Evolutionary conservation across 192 early-diverging fungal species (phyloP), one percentile per base, ranked within the genome.

Genomic region (Oehlia diaphana): DNA sequence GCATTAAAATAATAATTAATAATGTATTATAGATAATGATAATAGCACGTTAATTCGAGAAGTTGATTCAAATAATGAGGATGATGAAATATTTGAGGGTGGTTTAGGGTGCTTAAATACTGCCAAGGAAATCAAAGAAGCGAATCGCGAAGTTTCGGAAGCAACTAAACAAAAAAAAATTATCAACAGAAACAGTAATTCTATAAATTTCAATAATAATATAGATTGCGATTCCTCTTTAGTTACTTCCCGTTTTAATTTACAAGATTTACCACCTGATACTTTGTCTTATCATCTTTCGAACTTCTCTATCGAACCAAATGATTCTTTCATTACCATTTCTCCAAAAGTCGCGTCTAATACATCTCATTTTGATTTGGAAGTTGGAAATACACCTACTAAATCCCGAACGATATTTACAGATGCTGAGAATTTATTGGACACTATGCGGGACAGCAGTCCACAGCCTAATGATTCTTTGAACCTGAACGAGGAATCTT

Each of bases 281-380:
- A 47, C 44, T 47, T 47, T 12, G 10, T 47, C 65, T 10, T 67
- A 67, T 33, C 65, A 67, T 16, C 33, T 67, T 33, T 67, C 65
- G 16, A 67, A 35, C 12, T 31, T 67, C 26, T 67, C 65, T 28
- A 31, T 67, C 4, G 13, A 33, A 67, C 26, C 65, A 33, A 33
- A 67, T 67, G 65, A 67, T 67, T 67, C 65, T 67, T 67, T 67
- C 33, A 67, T 67, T 16, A 67, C 65, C 33, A 67, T 33, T 67
- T 9, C 65, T 58, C 53, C 53, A 58, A 58, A 58, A 58, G 53
- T 58, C 19, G 53, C 53, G 4, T 21, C 53, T 58, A 58, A 19
- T 21, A 21, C 53, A 7, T 3, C 16, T 8, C 4, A 21, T 58
- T 21, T 58, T 16, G 19, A 58, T 21, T 58, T 58, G 19, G 53